Evolutionary conservation across 805 yeast species (phyloP), one percentile per base, ranked within the genome.

Genomic region (Candida caryicola): DNA sequence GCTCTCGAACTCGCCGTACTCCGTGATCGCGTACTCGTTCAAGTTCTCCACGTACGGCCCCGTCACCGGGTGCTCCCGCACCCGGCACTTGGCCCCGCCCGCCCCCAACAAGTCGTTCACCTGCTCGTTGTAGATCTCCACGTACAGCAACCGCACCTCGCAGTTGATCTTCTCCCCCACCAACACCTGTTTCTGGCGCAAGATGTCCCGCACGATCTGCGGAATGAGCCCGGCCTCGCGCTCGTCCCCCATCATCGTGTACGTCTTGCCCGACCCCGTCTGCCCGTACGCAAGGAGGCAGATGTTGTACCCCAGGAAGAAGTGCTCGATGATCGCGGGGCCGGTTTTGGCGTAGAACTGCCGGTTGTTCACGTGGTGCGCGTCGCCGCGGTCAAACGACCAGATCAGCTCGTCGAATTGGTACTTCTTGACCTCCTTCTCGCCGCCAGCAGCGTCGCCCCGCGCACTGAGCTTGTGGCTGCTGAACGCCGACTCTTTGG

Each of bases 121-220:
- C 44, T 77, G 80, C 57, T 85, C 95, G 52, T 86, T 85, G 52
- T 86, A 85, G 25, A 85, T 79, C 53, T 85, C 95, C 52, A 82
- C 71, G 57, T 79, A 85, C 8, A 87, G 80, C 2, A 82, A 60
- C 26, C 73, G 54, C 23, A 68, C 49, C 35, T 60, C 65, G 45
- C 73, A 64, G 38, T 66, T 60, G 45, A 67, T 58, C 30, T 54
- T 55, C 12, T 67, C 69, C 6, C 51, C 55, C 6, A 72, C 55
- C 31, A 74, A 50, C 2, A 52, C 40, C 4, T 62, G 64, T 29
- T 70, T 60, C 33, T 68, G 66, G 2, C 59, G 55, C 47, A 84
- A 74, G 9, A 86, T 60, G 40, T 75, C 78, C 19, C 60, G 45
- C 39, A 87, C 75, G 10, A 82, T 64, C 30, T 55, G 46, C 1